Evolutionary conservation across 768 basidiomycete species (phyloP).

Genomic region (Steccherinum ochraceum): DNA sequence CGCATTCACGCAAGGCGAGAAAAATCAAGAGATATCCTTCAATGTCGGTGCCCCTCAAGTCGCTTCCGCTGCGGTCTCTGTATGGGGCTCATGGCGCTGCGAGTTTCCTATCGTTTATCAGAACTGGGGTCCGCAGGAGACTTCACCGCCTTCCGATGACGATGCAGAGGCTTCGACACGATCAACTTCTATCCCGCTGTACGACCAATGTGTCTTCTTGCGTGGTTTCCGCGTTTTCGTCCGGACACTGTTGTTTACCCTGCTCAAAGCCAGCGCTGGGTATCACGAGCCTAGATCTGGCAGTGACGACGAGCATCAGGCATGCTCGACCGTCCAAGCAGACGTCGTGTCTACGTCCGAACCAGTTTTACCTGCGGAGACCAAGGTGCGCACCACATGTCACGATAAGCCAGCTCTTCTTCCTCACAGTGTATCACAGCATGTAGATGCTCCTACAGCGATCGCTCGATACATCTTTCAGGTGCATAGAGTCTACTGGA

Average conservation of each 20-base stretch:
- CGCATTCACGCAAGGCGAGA: slow-evolving; percentile 1
- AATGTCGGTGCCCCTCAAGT: background rate
- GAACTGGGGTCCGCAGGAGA: background rate
- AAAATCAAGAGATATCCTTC: background rate
- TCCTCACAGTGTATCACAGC: no score
- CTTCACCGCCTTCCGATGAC: no score
- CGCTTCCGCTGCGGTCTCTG: background rate
- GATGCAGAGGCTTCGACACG: no score
- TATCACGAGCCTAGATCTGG: background rate
- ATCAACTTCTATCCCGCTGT: background rate
- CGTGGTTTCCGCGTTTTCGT: background rate
- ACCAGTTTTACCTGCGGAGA: no score
- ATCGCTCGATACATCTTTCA: no score
- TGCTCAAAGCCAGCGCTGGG: background rate
- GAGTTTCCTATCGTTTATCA: background rate
- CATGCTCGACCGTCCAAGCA: no score
- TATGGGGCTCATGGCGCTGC: background rate
- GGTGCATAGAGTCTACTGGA: no score
- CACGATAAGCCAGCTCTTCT: no score
- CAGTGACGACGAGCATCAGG: background rate
- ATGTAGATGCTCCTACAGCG: no score
- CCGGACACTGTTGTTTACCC: no score
- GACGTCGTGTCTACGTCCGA: no score
- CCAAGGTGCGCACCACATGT: no score
- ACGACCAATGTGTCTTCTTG: background rate